phyloP scores from a whole-genome alignment of 495 filamentous ascomycete species.

The Trichoderma virens region DNA sequence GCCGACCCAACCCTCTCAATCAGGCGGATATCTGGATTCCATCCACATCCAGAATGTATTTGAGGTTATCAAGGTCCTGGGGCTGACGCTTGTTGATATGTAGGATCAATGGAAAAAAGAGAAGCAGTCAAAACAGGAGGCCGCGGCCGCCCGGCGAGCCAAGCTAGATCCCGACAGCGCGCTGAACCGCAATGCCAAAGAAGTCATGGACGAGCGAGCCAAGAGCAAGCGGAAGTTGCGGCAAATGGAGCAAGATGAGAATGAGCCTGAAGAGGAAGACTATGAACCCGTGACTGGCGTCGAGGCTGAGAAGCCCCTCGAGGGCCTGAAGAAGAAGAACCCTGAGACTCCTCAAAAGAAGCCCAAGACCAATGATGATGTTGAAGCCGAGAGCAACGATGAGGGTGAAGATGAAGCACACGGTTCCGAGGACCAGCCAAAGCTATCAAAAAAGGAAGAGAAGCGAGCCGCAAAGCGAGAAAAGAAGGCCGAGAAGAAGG shows the following conservation, averaged over 20 bases:
- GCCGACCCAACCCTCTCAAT: not conserved
- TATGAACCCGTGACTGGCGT: slow-evolving; percentile 34
- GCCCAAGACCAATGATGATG: slow-evolving; percentile 28
- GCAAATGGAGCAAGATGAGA: slow-evolving; percentile 23
- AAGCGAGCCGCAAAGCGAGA: slow-evolving; percentile 23
- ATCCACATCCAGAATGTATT: not conserved
- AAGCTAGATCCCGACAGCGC: slow-evolving; percentile 80
- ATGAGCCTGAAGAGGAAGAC: slow-evolving; percentile 22
- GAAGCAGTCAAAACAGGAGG: slow-evolving; percentile 81
- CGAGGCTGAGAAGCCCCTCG: slow-evolving; percentile 45
- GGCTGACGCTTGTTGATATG: slow-evolving; percentile 5
- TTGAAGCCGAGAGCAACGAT: not conserved
- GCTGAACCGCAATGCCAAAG: slow-evolving; percentile 63
- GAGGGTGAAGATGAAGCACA: slow-evolving; percentile 26
- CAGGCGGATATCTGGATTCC: slow-evolving; percentile 4
- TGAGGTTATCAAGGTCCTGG: not conserved
- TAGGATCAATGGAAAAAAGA: slow-evolving; percentile 82
- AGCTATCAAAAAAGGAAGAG: slow-evolving; percentile 17
- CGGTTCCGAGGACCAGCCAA: slow-evolving; percentile 18
- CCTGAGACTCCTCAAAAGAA: slow-evolving; percentile 36
- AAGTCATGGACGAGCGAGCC: slow-evolving; percentile 77
- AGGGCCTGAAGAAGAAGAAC: slow-evolving; percentile 44
- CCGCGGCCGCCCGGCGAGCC: slow-evolving; percentile 64
- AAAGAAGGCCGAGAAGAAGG: slow-evolving; percentile 29
- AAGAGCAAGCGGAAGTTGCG: slow-evolving; percentile 53